Percentiles rank a stretch among this genome's conserved stretches.
Evolutionary conservation across 1,139 yeast genomes (phyloP).

Genomic region (Blastobotrys serpentis): DNA sequence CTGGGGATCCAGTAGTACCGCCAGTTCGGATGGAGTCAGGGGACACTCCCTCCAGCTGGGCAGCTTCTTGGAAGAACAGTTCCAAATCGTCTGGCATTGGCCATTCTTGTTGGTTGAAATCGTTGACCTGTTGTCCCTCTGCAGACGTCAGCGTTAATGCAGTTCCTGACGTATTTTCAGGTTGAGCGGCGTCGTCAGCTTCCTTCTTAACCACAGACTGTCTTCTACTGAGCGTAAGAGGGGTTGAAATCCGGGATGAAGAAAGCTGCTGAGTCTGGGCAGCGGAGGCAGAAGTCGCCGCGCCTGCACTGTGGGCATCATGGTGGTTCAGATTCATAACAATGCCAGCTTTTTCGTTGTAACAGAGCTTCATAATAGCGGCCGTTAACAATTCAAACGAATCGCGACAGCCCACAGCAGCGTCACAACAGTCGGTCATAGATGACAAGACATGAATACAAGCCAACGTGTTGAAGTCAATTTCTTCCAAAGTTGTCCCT

Average conservation of each 20-base stretch:
- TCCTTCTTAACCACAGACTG: slow-evolving; percentile 7
- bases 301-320: not conserved
- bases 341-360: slow-evolving; percentile 37
- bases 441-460: slow-evolving; percentile 63
- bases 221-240: not conserved
- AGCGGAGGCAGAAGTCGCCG: not conserved
- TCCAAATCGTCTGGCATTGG: slow-evolving; percentile 30
- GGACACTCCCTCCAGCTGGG: slow-evolving; percentile 27
- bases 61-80: slow-evolving; percentile 33
- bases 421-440: slow-evolving; percentile 69
- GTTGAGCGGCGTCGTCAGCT: not conserved
- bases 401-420: slow-evolving; percentile 70
- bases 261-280: slow-evolving; percentile 11
- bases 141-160: not conserved
- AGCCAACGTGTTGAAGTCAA: slow-evolving; percentile 54
- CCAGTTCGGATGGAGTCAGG: slow-evolving; percentile 24
- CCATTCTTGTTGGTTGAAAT: slow-evolving; percentile 10
- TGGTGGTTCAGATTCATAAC: slow-evolving; percentile 19
- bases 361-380: slow-evolving; percentile 66
- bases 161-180: not conserved
- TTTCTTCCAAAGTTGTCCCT: slow-evolving; percentile 49
- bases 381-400: slow-evolving; percentile 70
- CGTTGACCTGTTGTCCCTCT: not conserved
- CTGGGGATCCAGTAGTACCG: slow-evolving; percentile 18
- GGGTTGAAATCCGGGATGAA: not conserved